Evolutionary conservation across 2,329 filamentous ascomycete genomes (phyloP).

Genomic region (Aulographum hederae): DNA sequence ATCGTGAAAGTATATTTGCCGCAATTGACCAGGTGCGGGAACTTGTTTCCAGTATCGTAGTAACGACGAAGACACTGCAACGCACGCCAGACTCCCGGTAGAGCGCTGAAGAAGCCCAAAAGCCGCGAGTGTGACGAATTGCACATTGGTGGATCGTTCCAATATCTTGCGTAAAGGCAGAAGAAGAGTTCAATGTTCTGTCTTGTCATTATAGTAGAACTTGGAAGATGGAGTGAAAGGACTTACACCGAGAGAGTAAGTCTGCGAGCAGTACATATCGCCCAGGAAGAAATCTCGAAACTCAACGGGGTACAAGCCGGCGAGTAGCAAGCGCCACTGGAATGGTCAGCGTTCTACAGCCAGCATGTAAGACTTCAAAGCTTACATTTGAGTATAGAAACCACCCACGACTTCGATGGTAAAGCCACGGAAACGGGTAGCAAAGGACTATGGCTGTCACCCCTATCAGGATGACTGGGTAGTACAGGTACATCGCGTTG

Average conservation of each 20-base stretch:
- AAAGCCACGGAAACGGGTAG: conserved; percentile 56
- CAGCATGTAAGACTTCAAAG: conserved; percentile 6
- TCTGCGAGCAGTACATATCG: conserved; percentile 93
- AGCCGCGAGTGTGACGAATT: conserved; percentile 72
- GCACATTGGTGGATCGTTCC: conserved; percentile 57
- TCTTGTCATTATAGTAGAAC: conserved; percentile 9
- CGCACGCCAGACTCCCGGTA: conserved; percentile 81
- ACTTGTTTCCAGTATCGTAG: conserved; percentile 66
- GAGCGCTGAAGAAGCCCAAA: conserved; percentile 65
- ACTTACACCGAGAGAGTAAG: conserved; percentile 72
- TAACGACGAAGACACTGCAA: conserved; percentile 86
- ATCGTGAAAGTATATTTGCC: conserved; percentile 85
- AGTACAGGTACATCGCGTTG: conserved; percentile 61
- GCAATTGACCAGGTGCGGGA: conserved; percentile 83
- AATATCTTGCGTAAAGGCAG: conserved; percentile 67
- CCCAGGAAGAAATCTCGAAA: conserved; percentile 96
- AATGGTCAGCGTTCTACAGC: neutral
- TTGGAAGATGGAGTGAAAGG: neutral
- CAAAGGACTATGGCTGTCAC: conserved; percentile 53
- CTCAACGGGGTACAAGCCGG: conserved; percentile 81
- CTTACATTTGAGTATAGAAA: conserved; percentile 74
- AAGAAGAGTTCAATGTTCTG: conserved; percentile 92
- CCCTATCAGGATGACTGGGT: conserved; percentile 62
- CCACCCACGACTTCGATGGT: conserved; percentile 65
- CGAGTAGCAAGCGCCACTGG: conserved; percentile 68